Evolutionary conservation across 306 rosid genomes (phyloP).

Genomic region (Herpetospermum pedunculosum): DNA sequence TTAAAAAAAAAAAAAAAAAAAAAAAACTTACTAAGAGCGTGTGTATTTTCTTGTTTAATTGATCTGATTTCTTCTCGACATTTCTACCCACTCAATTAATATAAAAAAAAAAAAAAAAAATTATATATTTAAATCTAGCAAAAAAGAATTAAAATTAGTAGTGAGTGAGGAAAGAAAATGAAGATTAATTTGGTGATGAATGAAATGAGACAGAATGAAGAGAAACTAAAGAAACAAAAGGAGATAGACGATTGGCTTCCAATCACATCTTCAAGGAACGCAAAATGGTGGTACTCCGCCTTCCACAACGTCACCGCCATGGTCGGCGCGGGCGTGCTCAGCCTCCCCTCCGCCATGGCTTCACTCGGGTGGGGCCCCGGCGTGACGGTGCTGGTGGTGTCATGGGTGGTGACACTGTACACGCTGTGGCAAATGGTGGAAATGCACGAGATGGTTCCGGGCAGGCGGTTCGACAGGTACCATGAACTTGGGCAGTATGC

Average conservation of each 20-base stretch:
- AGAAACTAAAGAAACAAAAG: conserved; percentile 21
- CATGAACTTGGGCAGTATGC: conserved; percentile 74
- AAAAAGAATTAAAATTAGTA: no score
- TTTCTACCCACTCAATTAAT: no score
- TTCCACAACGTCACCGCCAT: conserved; percentile 80
- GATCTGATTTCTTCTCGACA: no score
- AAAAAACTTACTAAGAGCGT: no score
- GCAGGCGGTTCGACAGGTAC: conserved; percentile 61
- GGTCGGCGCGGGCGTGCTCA: conserved; percentile 79
- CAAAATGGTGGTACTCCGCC: conserved; percentile 87
- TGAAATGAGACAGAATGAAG: conserved; percentile 17
- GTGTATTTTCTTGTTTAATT: no score
- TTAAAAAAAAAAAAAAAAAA: no score
- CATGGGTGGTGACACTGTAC: conserved; percentile 61
- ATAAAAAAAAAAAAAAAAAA: no score
- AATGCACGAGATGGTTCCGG: conserved; percentile 81
- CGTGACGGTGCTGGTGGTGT: conserved; percentile 29
- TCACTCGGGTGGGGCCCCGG: conserved; percentile 83
- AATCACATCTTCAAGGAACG: conserved; percentile 62
- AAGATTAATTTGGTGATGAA: no score
- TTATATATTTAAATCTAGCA: no score
- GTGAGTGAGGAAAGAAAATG: no score
- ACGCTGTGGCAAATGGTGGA: conserved; percentile 76
- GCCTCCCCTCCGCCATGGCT: conserved; percentile 71
- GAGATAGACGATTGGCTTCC: conserved; percentile 65